Conservation (phyloP, 2,329 filamentous ascomycete genomes). For the Trichoderma koningii region DNA sequence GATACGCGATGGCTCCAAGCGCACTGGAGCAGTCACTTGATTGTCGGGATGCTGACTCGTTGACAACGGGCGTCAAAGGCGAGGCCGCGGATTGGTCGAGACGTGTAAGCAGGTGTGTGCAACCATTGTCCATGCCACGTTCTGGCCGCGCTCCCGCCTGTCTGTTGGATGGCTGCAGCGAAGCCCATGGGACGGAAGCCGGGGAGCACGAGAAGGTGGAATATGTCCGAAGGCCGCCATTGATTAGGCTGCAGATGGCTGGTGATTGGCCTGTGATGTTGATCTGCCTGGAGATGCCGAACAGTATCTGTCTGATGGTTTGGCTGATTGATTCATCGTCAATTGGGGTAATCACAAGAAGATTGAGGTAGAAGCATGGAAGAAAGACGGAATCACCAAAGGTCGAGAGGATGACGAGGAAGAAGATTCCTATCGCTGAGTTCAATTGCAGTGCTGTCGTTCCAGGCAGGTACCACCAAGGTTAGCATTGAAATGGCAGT, state of each 20-base stretch:
- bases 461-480: no score
- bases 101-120: not conserved
- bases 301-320: no score
- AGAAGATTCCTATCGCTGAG: no score
- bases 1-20: conserved; percentile 18
- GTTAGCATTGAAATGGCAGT: no score
- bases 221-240: conserved; percentile 14
- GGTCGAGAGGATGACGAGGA: no score
- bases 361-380: no score
- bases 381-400: no score
- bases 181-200: conserved; percentile 23
- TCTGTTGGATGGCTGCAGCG: conserved; percentile 25
- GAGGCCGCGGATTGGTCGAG: not conserved
- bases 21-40: not conserved
- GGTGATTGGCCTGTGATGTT: not conserved
- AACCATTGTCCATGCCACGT: conserved; percentile 22
- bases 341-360: no score
- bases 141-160: conserved; percentile 25
- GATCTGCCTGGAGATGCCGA: no score
- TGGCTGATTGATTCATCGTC: no score
- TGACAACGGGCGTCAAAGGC: not conserved
- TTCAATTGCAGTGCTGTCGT: no score
- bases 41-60: not conserved
- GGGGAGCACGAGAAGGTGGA: conserved; percentile 15
- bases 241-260: not conserved